Evolutionary conservation across 305 asterid species (phyloP), one percentile per base, ranked within the genome.

Genomic region (Fraxinus latifolia): DNA sequence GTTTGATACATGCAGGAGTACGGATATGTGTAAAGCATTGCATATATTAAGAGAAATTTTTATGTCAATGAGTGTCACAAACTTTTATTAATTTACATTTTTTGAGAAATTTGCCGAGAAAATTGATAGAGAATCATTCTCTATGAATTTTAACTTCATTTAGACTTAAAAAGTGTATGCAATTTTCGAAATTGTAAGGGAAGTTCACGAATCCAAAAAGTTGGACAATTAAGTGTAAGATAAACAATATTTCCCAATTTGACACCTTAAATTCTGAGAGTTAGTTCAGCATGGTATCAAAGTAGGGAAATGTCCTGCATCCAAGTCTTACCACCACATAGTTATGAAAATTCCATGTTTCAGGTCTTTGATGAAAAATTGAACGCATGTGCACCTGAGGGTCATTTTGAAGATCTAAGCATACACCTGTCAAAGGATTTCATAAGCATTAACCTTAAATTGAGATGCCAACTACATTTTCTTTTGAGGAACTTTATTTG

Each of bases 401-500:
- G 62, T 5, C 19, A 15, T 50, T 15, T 50, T 50, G 60, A 50
- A 3, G 60, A 50, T 50, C 7, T 50, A 50, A 50, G 60, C 19
- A 50, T 3, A 44, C 5, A 44, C 2, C 55, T 12, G 25, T 53
- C 79, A 75, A 11, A 53, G 78, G 74, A n/a, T 81, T 53, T n/a
- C 25, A 19, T 7, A 79, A 68, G 73, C 19, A 31, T 77, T 70
- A 17, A 47, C 19, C 21, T 74, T 74, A 27, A 33, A 55, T 25
- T 79, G 77, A 75, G 84, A 53, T 80, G 42, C 42, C 19, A 75
- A 74, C 58, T 42, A 60, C 77, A 7, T 58, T 62, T 32, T 53
- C 33, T 77, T 12, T 21, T 62, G 36, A 73, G 82, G 1, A 53
- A 53, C 25, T 65, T 23, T 17, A 21, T 9, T 34, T 77, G 47